A percentile compares a stretch with the other conserved stretches of the same genome.
These are phyloP conservation scores for Selaginella moellendorffii DNA, from an alignment of 75 land plant species.

Conservation along the genomic window DNA sequence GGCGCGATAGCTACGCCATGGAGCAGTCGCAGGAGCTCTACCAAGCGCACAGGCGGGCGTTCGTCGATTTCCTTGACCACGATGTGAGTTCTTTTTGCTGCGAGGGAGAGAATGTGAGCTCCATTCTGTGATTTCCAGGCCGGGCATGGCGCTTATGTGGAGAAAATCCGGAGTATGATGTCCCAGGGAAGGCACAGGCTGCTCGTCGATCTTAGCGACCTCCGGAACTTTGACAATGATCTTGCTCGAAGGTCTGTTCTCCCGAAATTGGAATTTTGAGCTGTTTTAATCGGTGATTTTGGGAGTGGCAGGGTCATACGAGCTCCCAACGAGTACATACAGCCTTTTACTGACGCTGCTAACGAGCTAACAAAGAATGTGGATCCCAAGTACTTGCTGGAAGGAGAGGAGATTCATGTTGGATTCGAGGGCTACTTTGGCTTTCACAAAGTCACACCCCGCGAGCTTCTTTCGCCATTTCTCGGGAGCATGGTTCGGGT, in stretches of 20 bases:
- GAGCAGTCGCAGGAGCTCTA: slow-evolving; percentile 51
- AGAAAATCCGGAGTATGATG: slow-evolving; percentile 48
- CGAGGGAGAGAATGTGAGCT: no score
- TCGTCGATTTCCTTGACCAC: slow-evolving; percentile 78
- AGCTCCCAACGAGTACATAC: slow-evolving; percentile 4
- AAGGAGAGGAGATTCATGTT: slow-evolving; percentile 3
- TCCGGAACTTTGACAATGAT: slow-evolving; percentile 1
- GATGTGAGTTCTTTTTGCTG: slow-evolving; percentile 38
- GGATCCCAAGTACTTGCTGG: slow-evolving; percentile 2
- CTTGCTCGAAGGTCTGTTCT: slow-evolving; percentile 1
- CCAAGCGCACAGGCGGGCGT: slow-evolving; percentile 54
- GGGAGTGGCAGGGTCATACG: neutral
- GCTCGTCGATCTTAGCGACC: slow-evolving; percentile 7
- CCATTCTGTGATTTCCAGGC: slow-evolving; percentile 22
- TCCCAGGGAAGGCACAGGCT: slow-evolving; percentile 12
- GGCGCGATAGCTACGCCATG: slow-evolving; percentile 33
- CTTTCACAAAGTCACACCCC: neutral
- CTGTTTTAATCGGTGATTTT: neutral
- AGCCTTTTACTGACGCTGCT: neutral
- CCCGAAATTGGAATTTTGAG: neutral
- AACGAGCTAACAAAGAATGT: neutral
- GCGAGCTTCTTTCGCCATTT: neutral
- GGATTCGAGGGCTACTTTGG: slow-evolving; percentile 5
- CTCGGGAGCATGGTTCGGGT: slow-evolving; percentile 6
- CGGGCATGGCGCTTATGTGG: slow-evolving; percentile 62